Evolutionary conservation across 148 eudicot species (phyloP).

Genomic region (Persicaria tinctoria): DNA sequence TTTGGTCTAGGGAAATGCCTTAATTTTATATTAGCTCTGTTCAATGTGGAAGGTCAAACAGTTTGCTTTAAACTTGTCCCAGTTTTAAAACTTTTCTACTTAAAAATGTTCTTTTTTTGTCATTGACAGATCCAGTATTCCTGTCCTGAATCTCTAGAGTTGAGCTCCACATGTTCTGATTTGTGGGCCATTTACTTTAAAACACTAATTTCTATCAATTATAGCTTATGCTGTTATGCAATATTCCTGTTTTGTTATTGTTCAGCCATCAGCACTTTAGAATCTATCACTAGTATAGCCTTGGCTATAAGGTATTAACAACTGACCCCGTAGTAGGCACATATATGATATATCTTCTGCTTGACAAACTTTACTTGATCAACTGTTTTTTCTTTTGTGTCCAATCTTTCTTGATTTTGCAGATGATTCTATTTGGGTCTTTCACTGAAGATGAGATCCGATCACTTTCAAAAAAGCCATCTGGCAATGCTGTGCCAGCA

Average conservation of each 20-base stretch:
- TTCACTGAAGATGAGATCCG: conserved; percentile 64
- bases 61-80: neutral
- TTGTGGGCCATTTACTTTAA: neutral
- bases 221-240: neutral
- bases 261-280: neutral
- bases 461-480: conserved; percentile 28
- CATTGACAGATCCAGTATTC: neutral
- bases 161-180: neutral
- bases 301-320: neutral
- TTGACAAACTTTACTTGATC: neutral
- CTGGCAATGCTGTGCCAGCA: conserved; percentile 17
- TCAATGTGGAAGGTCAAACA: neutral
- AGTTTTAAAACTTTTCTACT: neutral
- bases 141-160: neutral
- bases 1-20: neutral
- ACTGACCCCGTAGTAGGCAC: neutral
- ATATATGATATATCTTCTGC: neutral
- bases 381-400: neutral
- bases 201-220: neutral
- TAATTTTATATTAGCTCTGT: neutral
- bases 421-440: conserved; percentile 70
- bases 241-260: neutral
- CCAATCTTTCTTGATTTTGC: conserved; percentile 12
- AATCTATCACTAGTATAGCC: neutral
- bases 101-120: neutral